Conservation (phyloP, 306 rosid species). For the Prunus kanzakura region DNA sequence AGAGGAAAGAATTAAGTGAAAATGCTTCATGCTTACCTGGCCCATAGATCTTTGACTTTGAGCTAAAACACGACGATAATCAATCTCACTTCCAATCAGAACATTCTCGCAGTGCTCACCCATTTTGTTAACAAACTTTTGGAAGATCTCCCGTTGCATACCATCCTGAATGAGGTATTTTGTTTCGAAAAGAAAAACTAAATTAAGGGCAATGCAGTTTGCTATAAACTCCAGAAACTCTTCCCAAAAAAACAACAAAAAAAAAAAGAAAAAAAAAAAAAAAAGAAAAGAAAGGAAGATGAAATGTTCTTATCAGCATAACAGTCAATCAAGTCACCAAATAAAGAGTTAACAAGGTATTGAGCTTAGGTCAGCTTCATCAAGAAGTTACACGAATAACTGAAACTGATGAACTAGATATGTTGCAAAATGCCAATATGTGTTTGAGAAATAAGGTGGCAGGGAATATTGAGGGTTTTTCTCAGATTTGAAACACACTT, state of each 20-base stretch:
- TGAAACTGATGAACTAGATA: not conserved
- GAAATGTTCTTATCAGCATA: not conserved
- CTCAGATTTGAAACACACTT: not conserved
- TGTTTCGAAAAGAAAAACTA: not conserved
- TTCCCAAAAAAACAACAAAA: too few species aligned
- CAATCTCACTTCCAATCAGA: conserved; percentile 81
- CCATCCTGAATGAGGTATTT: conserved; percentile 60
- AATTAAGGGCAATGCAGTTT: not conserved
- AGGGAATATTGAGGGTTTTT: conserved; percentile 2
- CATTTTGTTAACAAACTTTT: conserved; percentile 65
- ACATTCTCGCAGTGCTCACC: conserved; percentile 68
- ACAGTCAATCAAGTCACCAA: not conserved
- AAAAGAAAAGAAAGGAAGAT: not conserved
- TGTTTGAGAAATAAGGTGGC: not conserved
- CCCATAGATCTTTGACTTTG: conserved; percentile 57
- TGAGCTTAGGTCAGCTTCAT: not conserved
- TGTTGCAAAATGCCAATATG: not conserved
- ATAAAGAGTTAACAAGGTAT: not conserved
- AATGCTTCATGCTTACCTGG: conserved; percentile 44
- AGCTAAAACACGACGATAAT: conserved; percentile 82
- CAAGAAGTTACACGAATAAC: not conserved
- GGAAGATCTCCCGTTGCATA: conserved; percentile 79
- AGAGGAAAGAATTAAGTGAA: conserved; percentile 16
- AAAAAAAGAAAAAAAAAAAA: not conserved
- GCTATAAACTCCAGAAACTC: not conserved